phyloP scores from a whole-genome alignment of 148 eudicot genomes.

The Persicaria maculosa region DNA sequence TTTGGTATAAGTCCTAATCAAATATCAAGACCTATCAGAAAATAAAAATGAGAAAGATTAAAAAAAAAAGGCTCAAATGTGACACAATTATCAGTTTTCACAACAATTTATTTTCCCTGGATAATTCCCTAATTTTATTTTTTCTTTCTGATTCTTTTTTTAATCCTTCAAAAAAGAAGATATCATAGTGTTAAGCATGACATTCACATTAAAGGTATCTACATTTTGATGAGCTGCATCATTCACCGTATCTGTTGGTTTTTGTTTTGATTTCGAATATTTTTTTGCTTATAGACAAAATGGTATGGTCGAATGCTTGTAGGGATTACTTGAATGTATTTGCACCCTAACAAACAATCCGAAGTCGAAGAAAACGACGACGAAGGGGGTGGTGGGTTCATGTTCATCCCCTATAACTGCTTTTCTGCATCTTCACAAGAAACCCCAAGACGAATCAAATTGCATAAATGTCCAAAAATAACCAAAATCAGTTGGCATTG shows the following conservation, averaged over 20 bases:
- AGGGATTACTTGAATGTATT: background rate
- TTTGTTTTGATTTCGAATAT: background rate
- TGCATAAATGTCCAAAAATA: constrained; percentile 7
- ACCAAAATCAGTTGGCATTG: constrained; percentile 5
- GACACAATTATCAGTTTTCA: too few relatives aligned
- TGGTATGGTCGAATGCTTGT: background rate
- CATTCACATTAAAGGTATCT: background rate
- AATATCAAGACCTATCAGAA: too few relatives aligned
- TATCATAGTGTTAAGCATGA: background rate
- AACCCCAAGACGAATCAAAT: background rate
- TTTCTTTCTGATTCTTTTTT: too few relatives aligned
- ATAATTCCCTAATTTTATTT: too few relatives aligned
- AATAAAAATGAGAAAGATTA: too few relatives aligned
- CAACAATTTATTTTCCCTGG: too few relatives aligned
- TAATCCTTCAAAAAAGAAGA: too few relatives aligned
- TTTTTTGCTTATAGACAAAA: background rate
- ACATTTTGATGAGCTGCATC: background rate
- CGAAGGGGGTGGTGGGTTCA: background rate
- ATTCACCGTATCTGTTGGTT: background rate
- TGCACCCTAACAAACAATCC: background rate
- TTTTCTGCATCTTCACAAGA: constrained; percentile 3
- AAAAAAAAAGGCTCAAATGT: too few relatives aligned
- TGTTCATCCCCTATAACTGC: background rate
- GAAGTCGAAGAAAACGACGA: background rate
- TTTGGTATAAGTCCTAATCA: too few relatives aligned